Evolutionary conservation across 2,329 filamentous ascomycete genomes (phyloP).

Genomic region (Paraconiothyrium brasiliense): DNA sequence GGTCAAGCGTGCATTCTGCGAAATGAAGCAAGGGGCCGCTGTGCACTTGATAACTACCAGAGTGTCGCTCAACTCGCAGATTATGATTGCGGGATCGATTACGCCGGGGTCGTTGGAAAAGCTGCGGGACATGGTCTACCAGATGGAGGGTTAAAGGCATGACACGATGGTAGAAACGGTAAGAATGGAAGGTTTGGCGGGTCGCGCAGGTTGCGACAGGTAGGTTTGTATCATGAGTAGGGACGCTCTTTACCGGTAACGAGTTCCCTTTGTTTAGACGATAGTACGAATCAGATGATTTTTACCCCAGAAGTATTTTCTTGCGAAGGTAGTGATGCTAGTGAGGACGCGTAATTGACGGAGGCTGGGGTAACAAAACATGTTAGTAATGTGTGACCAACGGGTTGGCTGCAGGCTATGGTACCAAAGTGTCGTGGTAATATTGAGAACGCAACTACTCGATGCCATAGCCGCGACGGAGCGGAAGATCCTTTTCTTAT

Average conservation of each 20-base stretch:
- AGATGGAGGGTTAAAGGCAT: neutral
- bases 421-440: no score
- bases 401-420: no score
- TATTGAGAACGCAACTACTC: no score
- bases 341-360: constrained; percentile 1
- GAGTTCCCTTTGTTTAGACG: neutral
- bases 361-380: no score
- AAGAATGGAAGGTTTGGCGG: neutral
- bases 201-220: constrained; percentile 9
- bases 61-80: constrained; percentile 20
- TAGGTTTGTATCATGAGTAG: neutral
- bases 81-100: constrained; percentile 26
- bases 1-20: constrained; percentile 11
- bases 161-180: neutral
- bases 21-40: constrained; percentile 1
- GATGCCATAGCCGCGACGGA: no score
- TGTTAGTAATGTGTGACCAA: no score
- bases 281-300: neutral
- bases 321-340: neutral
- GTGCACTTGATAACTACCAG: constrained; percentile 17
- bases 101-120: constrained; percentile 15
- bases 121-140: constrained; percentile 15
- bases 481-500: no score
- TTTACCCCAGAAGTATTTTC: neutral
- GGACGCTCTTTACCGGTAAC: neutral